phyloP scores from a whole-genome alignment of 495 filamentous ascomycete genomes.

The Aspergillus ostianus region DNA sequence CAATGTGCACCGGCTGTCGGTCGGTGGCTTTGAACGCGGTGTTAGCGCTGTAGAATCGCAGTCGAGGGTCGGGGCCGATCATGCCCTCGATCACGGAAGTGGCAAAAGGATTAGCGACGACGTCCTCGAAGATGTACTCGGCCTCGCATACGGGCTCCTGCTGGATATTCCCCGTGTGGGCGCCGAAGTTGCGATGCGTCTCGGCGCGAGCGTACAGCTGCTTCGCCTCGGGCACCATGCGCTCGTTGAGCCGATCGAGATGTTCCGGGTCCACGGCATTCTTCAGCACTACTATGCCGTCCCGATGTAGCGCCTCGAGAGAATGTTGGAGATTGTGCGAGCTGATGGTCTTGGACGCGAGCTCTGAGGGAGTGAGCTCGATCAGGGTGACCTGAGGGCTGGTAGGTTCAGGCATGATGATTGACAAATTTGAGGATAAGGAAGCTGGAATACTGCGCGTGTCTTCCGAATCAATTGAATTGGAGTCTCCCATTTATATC shows the following conservation, averaged over 20 bases:
- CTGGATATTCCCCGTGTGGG: slow-evolving; percentile 52
- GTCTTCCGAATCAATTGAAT: too few species aligned
- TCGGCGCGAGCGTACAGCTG: slow-evolving; percentile 35
- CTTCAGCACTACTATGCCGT: slow-evolving; percentile 52
- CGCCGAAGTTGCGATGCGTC: slow-evolving; percentile 51
- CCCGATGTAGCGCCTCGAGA: slow-evolving; percentile 45
- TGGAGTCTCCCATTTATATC: too few species aligned
- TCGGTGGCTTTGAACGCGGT: slow-evolving; percentile 42
- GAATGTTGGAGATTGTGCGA: slow-evolving; percentile 50
- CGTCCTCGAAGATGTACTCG: slow-evolving; percentile 38
- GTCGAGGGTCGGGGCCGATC: slow-evolving; percentile 46
- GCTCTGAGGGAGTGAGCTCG: slow-evolving; percentile 15
- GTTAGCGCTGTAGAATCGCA: slow-evolving; percentile 54
- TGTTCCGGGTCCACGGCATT: slow-evolving; percentile 41
- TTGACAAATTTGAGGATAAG: too few species aligned
- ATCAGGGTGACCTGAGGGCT: too few species aligned
- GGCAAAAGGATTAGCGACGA: slow-evolving; percentile 49
- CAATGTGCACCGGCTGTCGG: slow-evolving; percentile 54
- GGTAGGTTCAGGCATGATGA: too few species aligned
- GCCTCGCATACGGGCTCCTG: slow-evolving; percentile 47
- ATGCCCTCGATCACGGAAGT: slow-evolving; percentile 48
- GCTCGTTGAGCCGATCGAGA: slow-evolving; percentile 49
- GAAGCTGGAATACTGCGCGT: too few species aligned
- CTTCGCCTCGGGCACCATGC: slow-evolving; percentile 52
- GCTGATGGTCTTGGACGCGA: slow-evolving; percentile 22